A percentile compares a stretch with the other conserved stretches of the same genome.
Evolutionary conservation across 768 basidiomycete genomes (phyloP).

Genomic region (Auricularia heimuer): DNA sequence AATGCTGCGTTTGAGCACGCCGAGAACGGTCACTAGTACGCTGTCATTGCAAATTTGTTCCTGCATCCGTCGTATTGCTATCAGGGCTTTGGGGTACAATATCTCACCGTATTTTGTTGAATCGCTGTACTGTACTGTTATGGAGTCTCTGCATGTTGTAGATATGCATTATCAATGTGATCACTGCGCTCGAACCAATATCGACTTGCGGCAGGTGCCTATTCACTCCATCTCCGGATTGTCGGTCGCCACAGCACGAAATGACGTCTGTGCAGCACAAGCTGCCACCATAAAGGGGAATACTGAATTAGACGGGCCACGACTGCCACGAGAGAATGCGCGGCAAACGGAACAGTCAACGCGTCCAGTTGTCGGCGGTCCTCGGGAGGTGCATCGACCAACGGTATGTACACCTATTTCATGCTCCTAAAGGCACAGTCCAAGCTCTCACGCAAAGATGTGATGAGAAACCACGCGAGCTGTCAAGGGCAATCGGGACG

Average conservation of each 20-base stretch:
- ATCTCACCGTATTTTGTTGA: not conserved
- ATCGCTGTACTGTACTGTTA: not conserved
- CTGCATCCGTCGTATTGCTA: not conserved
- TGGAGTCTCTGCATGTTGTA: not conserved
- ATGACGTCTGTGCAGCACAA: not conserved
- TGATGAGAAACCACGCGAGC: not conserved
- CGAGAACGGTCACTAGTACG: not conserved
- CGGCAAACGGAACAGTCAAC: not conserved
- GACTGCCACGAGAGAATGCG: not conserved
- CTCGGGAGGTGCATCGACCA: not conserved
- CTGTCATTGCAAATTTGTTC: not conserved
- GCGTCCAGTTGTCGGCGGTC: not conserved
- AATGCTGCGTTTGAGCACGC: conserved; percentile 6
- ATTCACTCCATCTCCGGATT: not conserved
- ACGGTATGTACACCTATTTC: not conserved
- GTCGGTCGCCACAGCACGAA: not conserved
- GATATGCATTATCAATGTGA: not conserved
- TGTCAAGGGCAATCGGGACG: not conserved
- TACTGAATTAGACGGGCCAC: not conserved
- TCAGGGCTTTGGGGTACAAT: not conserved
- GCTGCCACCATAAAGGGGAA: too few relatives aligned
- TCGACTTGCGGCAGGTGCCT: not conserved
- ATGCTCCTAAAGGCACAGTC: not conserved
- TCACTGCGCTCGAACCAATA: not conserved
- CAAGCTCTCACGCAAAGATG: not conserved